Conservation (phyloP, 1,284 basidiomycete species). For the Apiotrichum gamsii region DNA sequence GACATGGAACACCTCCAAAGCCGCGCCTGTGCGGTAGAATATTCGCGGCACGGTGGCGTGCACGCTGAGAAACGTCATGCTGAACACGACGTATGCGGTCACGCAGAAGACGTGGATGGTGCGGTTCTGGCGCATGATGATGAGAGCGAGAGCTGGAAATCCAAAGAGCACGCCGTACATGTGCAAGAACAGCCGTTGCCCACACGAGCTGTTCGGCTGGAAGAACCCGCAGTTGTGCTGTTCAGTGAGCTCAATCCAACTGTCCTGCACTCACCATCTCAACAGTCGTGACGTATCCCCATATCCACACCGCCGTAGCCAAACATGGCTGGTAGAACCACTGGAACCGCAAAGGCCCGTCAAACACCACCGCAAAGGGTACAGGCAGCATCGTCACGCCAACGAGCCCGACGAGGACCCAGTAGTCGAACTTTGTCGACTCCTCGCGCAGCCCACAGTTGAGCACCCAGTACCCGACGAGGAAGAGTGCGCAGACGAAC, state of each 20-base stretch:
- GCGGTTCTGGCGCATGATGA: slow-evolving; percentile 65
- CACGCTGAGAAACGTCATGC: not conserved
- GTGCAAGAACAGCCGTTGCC: not conserved
- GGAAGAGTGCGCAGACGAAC: slow-evolving; percentile 27
- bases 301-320: slow-evolving; percentile 34
- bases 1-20: slow-evolving; percentile 39
- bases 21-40: slow-evolving; percentile 41
- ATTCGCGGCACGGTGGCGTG: slow-evolving; percentile 47
- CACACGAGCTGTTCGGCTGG: not conserved
- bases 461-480: slow-evolving; percentile 56
- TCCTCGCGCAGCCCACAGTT: slow-evolving; percentile 67
- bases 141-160: slow-evolving; percentile 67
- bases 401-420: slow-evolving; percentile 31
- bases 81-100: slow-evolving; percentile 52
- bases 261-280: slow-evolving; percentile 48
- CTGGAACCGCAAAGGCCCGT: slow-evolving; percentile 9
- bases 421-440: slow-evolving; percentile 55
- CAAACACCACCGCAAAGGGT: slow-evolving; percentile 32
- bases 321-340: slow-evolving; percentile 39
- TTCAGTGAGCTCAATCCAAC: slow-evolving; percentile 50
- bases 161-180: slow-evolving; percentile 40
- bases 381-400: slow-evolving; percentile 39
- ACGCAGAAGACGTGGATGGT: slow-evolving; percentile 60
- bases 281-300: slow-evolving; percentile 29
- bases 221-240: not conserved